Base-by-base conservation (phyloP, 2,329 filamentous ascomycete genomes). In the Gremmenia infestans region DNA sequence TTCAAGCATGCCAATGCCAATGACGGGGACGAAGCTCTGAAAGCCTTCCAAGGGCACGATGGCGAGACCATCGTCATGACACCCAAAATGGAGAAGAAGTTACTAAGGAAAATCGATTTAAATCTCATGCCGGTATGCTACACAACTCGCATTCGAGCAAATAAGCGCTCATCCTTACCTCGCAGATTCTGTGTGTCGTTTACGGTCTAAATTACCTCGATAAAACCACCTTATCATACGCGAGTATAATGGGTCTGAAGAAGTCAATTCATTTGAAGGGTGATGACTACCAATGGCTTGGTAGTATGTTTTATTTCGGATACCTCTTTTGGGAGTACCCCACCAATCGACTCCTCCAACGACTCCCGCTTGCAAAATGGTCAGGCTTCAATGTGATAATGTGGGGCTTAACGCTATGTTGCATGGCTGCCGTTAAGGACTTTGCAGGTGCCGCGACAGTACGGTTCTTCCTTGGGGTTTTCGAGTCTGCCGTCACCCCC, bases 401-500 rank as follows among this genome's bases (percentile, higher is more conserved):
- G 61, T 86, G 83, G 83, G 83, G 83, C 1, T 46, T 76, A 0
- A 77, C 82, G 1, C 72, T 89, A 1, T 74, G 78, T 53, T 85
- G 82, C 66, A 85, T 87, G 65, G 84, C 85, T 0, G 83, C 79
- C 0, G 81, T 82, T 0, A 73, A 76, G 35, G 81, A 81, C 66
- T 89, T 82, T 63, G 72, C 75, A 0, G 81, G 84, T 1, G 81
- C 83, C 0, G 77, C 88, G 22, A 82, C 81, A 0, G 78, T 88
- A 36, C 80, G 87, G 0, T 85, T 88, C 67, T 81, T 89, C 62
- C 76, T 88, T 0, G 87, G 87, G 28, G 75, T 86, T 0, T 87
- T 86, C 54, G 87, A 90, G 67, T 76, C 83, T 0, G 82, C 85
- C 0, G 83, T 89, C 1, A 87, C 83, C 0, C 86, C 86, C 0